phyloP scores from a whole-genome alignment of 306 rosid genomes.

The Luffa aegyptiaca region DNA sequence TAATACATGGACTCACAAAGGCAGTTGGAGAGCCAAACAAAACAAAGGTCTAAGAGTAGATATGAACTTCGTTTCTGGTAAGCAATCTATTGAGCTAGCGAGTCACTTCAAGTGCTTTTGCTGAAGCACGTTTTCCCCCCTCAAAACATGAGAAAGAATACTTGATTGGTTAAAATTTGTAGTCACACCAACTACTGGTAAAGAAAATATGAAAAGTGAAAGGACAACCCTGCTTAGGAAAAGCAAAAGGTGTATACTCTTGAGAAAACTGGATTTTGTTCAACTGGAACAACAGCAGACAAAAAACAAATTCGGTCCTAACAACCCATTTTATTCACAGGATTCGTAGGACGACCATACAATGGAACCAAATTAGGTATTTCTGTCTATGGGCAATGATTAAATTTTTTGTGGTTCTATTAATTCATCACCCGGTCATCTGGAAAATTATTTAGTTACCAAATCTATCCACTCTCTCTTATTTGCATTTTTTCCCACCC shows the following conservation, averaged over 20 bases:
- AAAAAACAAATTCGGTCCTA: background rate
- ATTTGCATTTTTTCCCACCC: background rate
- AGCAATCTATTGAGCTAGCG: background rate
- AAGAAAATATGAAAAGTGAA: background rate
- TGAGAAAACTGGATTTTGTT: background rate
- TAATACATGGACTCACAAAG: background rate
- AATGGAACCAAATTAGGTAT: background rate
- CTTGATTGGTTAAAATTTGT: background rate
- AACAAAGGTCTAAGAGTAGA: background rate
- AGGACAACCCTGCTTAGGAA: background rate
- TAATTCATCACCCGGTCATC: too few species aligned
- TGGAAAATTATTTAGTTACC: too few species aligned
- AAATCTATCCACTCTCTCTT: background rate
- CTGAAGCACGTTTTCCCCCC: background rate
- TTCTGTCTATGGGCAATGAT: too few species aligned
- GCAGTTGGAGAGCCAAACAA: background rate
- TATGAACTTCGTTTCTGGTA: background rate
- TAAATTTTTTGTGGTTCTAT: too few species aligned
- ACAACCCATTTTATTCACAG: background rate
- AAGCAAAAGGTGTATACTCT: background rate
- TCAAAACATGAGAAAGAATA: background rate
- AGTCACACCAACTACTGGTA: background rate
- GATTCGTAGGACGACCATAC: background rate
- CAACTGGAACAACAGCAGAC: background rate
- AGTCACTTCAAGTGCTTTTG: background rate